These are phyloP conservation scores for Cystofilobasidium bisporidii DNA, from an alignment of 768 basidiomycete genomes.

Conservation along the genomic window DNA sequence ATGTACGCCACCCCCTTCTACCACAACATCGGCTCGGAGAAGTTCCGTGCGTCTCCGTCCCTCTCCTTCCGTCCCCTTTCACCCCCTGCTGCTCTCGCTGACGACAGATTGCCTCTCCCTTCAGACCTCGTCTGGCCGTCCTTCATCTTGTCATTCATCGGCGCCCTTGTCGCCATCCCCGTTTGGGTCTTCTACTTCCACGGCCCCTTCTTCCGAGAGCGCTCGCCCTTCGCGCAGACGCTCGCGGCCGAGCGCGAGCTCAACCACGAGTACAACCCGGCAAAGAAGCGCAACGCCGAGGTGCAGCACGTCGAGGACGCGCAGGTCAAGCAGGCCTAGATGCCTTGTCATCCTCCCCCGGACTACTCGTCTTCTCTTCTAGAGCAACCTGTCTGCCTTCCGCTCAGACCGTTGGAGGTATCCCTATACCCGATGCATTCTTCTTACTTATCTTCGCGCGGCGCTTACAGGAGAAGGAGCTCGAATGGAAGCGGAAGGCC, in stretches of 20 bases:
- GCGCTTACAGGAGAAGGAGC: too few species aligned
- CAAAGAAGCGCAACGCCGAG: constrained; percentile 1
- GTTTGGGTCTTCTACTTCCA: constrained; percentile 34
- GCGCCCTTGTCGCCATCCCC: constrained; percentile 31
- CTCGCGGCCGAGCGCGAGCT: constrained; percentile 30
- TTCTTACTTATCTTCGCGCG: too few species aligned
- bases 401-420: too few species aligned
- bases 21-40: not conserved
- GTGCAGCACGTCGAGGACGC: constrained; percentile 2
- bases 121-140: constrained; percentile 32
- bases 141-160: constrained; percentile 33
- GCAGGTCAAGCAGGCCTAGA: not conserved
- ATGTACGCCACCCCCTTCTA: constrained; percentile 32
- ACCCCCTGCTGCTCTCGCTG: not conserved
- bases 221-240: constrained; percentile 32
- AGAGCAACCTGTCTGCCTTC: too few species aligned
- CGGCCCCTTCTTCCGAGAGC: constrained; percentile 30
- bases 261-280: constrained; percentile 21
- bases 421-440: too few species aligned
- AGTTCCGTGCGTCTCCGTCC: constrained; percentile 29
- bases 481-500: too few species aligned
- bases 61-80: not conserved
- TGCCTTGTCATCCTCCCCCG: too few species aligned
- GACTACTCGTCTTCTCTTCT: too few species aligned
- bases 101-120: constrained; percentile 15